Percentiles rank a stretch among this genome's conserved stretches.
Conservation (phyloP, 164 flowering plant species). For the Sextonia rubra region DNA sequence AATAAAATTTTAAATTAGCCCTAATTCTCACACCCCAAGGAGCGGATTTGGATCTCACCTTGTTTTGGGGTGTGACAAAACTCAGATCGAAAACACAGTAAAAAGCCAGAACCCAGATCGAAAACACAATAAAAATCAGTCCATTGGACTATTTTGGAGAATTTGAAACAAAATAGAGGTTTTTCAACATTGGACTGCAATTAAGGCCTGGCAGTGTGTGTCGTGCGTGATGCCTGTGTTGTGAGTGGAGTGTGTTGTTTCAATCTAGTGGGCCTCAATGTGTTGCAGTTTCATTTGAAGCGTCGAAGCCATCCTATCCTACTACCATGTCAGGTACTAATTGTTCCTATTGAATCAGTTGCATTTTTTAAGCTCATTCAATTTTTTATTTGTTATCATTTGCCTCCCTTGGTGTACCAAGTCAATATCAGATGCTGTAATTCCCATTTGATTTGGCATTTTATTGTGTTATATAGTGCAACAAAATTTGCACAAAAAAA, state of each 20-base stretch:
- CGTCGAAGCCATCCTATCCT: neutral
- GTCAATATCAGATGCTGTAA: neutral
- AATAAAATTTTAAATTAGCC: too few species aligned
- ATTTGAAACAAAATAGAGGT: slow-evolving; percentile 12
- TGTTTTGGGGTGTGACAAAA: too few species aligned
- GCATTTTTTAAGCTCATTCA: neutral
- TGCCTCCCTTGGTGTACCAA: neutral
- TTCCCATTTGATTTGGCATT: neutral
- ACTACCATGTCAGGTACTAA: neutral
- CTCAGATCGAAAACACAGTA: too few species aligned
- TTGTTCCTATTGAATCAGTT: neutral
- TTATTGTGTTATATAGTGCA: too few species aligned
- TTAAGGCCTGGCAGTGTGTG: neutral
- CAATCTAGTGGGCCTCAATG: neutral
- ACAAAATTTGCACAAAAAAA: too few species aligned
- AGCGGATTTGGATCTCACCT: too few species aligned
- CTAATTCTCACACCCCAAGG: too few species aligned
- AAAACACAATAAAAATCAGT: too few species aligned
- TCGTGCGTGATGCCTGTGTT: neutral
- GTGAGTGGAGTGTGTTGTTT: neutral
- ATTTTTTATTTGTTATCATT: neutral
- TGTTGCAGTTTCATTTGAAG: neutral
- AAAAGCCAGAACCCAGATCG: too few species aligned
- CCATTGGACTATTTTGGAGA: slow-evolving; percentile 65
- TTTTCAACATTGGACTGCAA: neutral